Evolutionary conservation across 1,284 basidiomycete genomes (phyloP).

Genomic region (Puccinia triticina): DNA sequence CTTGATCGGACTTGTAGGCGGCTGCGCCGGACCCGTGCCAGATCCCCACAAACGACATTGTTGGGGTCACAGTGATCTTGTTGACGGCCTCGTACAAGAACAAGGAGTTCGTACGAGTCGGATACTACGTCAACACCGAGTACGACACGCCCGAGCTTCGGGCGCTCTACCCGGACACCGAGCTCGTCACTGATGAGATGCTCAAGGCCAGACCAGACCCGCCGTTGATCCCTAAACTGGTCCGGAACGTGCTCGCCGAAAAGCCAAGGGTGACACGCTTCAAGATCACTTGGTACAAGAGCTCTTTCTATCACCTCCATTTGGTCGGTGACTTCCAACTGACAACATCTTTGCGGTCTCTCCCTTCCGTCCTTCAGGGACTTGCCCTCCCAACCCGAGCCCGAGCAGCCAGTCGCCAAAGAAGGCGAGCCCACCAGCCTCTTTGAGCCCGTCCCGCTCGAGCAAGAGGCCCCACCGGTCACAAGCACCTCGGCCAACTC

Average conservation of each 20-base stretch:
- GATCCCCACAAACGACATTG: slow-evolving; percentile 79
- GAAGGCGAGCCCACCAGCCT: slow-evolving; percentile 5
- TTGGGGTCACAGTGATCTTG: slow-evolving; percentile 88
- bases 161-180: slow-evolving; percentile 68
- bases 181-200: slow-evolving; percentile 64
- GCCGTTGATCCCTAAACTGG: slow-evolving; percentile 69
- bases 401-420: neutral
- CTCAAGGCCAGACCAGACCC: slow-evolving; percentile 54
- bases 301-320: neutral
- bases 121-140: slow-evolving; percentile 99
- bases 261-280: slow-evolving; percentile 91
- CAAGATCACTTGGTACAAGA: slow-evolving; percentile 62
- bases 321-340: neutral
- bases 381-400: slow-evolving; percentile 20
- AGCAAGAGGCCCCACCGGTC: slow-evolving; percentile 28
- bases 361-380: slow-evolving; percentile 1
- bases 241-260: slow-evolving; percentile 80
- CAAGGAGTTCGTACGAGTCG: slow-evolving; percentile 96
- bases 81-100: slow-evolving; percentile 86
- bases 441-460: slow-evolving; percentile 20
- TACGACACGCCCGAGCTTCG: slow-evolving; percentile 92
- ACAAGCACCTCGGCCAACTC: neutral
- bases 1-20: slow-evolving; percentile 59
- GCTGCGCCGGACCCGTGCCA: slow-evolving; percentile 67
- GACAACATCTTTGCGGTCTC: too few relatives aligned